These are phyloP conservation scores for Naganishia onofrii DNA, from an alignment of 768 basidiomycete genomes.

Conservation along the genomic window DNA sequence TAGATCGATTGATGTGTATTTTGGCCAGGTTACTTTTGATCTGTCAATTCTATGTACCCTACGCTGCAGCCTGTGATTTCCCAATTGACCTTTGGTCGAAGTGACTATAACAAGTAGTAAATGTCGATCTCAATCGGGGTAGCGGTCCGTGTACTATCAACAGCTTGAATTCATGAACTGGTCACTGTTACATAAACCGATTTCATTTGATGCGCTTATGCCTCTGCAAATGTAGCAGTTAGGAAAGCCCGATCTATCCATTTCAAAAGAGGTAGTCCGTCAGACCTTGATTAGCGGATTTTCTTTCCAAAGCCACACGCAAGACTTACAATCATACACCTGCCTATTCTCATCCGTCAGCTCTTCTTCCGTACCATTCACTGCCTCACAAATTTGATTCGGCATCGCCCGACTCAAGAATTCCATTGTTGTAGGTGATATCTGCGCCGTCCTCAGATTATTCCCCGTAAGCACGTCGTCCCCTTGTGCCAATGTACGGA, in stretches of 20 bases:
- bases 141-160: too few species aligned
- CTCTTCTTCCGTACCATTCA: not conserved
- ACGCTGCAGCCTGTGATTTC: too few species aligned
- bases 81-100: too few species aligned
- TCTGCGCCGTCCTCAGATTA: conserved; percentile 10
- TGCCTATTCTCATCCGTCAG: conserved; percentile 30
- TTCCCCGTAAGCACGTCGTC: conserved; percentile 21
- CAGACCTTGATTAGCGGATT: too few species aligned
- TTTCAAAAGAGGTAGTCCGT: not conserved
- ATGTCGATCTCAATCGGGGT: too few species aligned
- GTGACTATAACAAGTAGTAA: too few species aligned
- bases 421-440: conserved; percentile 61
- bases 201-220: too few species aligned
- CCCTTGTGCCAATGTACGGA: conserved; percentile 73
- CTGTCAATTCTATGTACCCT: too few species aligned
- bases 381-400: conserved; percentile 36
- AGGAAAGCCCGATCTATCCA: conserved; percentile 12
- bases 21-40: too few species aligned
- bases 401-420: conserved; percentile 85
- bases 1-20: too few species aligned
- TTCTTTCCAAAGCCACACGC: not conserved
- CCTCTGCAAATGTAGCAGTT: conserved; percentile 1
- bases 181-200: too few species aligned
- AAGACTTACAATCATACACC: conserved; percentile 34
- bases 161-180: not conserved